Conservation (phyloP, 202 grass and related monocot species). For the Setaria viridis region DNA sequence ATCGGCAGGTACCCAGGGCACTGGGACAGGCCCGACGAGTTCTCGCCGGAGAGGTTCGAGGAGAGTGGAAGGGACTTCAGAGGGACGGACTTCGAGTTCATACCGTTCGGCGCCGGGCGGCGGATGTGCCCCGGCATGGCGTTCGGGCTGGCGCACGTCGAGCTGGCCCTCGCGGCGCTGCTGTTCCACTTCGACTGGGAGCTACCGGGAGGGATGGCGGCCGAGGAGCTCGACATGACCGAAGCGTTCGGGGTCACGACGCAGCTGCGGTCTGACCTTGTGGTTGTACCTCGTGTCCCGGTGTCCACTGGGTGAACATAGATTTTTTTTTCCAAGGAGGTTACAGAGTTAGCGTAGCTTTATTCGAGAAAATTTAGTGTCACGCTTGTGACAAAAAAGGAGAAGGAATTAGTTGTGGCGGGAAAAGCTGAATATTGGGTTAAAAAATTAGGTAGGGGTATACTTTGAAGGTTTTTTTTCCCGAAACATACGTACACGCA, state of each 20-base stretch:
- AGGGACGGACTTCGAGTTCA: slow-evolving; percentile 43
- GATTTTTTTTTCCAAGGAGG: too few relatives aligned
- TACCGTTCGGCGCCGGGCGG: slow-evolving; percentile 42
- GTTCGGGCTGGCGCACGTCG: slow-evolving; percentile 35
- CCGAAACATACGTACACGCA: too few relatives aligned
- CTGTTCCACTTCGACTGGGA: slow-evolving; percentile 50
- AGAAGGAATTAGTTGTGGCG: too few relatives aligned
- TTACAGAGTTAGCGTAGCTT: too few relatives aligned
- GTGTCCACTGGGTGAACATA: too few relatives aligned
- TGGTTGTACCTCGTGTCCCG: not conserved
- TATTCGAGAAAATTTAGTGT: too few relatives aligned
- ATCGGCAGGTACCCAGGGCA: slow-evolving; percentile 12
- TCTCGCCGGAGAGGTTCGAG: slow-evolving; percentile 51
- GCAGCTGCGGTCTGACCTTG: not conserved
- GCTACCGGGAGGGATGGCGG: not conserved
- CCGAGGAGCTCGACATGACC: slow-evolving; percentile 34
- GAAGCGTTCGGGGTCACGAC: slow-evolving; percentile 13
- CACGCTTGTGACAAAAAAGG: too few relatives aligned
- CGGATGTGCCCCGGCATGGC: slow-evolving; percentile 50
- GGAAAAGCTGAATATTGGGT: too few relatives aligned
- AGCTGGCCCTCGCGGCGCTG: slow-evolving; percentile 42
- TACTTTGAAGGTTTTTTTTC: too few relatives aligned
- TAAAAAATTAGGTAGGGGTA: too few relatives aligned
- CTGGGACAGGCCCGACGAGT: slow-evolving; percentile 26
- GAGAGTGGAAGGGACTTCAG: not conserved